A percentile compares a stretch with the other conserved stretches of the same genome.
Evolutionary conservation across 2,329 filamentous ascomycete species (phyloP).

Genomic region (Penicillium sp.): DNA sequence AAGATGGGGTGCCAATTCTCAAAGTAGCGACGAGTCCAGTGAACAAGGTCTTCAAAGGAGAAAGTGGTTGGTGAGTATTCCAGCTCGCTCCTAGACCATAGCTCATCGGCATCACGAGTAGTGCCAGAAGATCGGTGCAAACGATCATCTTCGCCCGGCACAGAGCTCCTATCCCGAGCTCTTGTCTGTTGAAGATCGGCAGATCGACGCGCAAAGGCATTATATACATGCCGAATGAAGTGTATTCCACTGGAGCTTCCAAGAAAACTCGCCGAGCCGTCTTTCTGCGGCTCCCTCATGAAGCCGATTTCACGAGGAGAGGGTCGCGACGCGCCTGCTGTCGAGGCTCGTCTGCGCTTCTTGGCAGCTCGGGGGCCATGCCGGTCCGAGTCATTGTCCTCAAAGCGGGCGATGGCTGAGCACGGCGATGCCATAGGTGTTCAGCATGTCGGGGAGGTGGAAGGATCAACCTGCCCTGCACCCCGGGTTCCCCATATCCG

Average conservation of each 20-base stretch:
- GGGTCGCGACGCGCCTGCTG: conserved; percentile 15
- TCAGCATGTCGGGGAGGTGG: neutral
- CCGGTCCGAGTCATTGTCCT: conserved; percentile 18
- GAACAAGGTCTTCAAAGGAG: conserved; percentile 51
- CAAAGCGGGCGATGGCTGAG: conserved; percentile 11
- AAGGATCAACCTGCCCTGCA: no score
- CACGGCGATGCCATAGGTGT: conserved; percentile 17
- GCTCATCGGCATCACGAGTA: conserved; percentile 42
- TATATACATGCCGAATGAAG: conserved; percentile 56
- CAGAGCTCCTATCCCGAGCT: conserved; percentile 42
- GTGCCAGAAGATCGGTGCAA: conserved; percentile 24
- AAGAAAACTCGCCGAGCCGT: conserved; percentile 53
- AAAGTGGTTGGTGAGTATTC: conserved; percentile 11
- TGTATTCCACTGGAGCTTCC: conserved; percentile 60
- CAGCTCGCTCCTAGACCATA: conserved; percentile 18
- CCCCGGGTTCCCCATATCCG: no score
- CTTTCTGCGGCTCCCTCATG: conserved; percentile 51
- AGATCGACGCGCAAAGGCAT: conserved; percentile 44
- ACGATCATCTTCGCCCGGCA: conserved; percentile 59
- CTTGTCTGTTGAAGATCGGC: conserved; percentile 30
- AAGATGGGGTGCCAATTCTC: conserved; percentile 58
- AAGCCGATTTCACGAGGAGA: conserved; percentile 46
- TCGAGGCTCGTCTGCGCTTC: conserved; percentile 26
- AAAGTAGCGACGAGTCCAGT: conserved; percentile 55
- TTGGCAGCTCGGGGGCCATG: conserved; percentile 24